phyloP scores from a whole-genome alignment of 2,329 filamentous ascomycete species.

The Rugonectria rugulosa region DNA sequence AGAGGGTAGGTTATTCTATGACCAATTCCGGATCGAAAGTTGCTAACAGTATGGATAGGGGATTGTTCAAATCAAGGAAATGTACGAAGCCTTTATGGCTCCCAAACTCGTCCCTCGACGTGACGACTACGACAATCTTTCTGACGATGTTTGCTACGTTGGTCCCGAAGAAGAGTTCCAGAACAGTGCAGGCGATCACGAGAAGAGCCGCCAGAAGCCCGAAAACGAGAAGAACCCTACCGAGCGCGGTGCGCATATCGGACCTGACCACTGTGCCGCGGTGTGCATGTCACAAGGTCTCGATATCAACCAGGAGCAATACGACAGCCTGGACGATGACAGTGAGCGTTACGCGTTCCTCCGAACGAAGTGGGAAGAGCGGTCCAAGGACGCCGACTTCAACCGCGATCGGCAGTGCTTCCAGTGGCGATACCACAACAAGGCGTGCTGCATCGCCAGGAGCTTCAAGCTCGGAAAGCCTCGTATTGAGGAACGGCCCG shows the following conservation, averaged over 20 bases:
- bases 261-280: conserved; percentile 54
- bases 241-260: conserved; percentile 55
- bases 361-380: conserved; percentile 37
- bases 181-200: conserved; percentile 40
- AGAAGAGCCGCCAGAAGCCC: conserved; percentile 47
- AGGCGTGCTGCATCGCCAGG: conserved; percentile 52
- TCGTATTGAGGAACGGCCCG: conserved; percentile 40
- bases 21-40: neutral
- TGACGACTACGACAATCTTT: conserved; percentile 62
- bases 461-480: conserved; percentile 55
- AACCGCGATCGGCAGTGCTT: conserved; percentile 51
- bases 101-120: conserved; percentile 51
- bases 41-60: conserved; percentile 42
- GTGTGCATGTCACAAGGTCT: conserved; percentile 55
- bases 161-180: conserved; percentile 48
- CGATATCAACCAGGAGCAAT: conserved; percentile 46
- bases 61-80: conserved; percentile 55
- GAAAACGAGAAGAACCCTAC: conserved; percentile 49
- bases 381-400: conserved; percentile 30
- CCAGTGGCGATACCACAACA: conserved; percentile 55
- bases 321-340: conserved; percentile 38
- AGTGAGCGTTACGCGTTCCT: conserved; percentile 40
- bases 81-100: conserved; percentile 58
- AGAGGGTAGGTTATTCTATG: conserved; percentile 44
- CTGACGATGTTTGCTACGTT: conserved; percentile 56